Conservation (phyloP, 495 filamentous ascomycete genomes). For the Aspergillus baeticus region DNA sequence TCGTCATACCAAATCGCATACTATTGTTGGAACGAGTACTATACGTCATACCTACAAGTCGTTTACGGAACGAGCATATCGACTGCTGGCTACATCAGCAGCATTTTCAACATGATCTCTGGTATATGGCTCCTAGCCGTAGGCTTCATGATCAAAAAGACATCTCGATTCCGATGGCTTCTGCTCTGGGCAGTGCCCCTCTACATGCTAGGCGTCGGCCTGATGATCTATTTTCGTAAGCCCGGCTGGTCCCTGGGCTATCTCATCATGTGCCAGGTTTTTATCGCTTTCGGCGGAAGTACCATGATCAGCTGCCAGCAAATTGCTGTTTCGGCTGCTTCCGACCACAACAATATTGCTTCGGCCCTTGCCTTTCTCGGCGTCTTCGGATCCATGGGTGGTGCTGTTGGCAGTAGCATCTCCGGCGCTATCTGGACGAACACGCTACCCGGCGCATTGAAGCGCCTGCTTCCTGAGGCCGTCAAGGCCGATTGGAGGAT, state of each 20-base stretch:
- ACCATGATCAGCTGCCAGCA: slow-evolving; percentile 62
- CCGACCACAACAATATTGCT: slow-evolving; percentile 64
- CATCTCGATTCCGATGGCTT: slow-evolving; percentile 53
- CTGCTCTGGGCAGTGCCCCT: slow-evolving; percentile 55
- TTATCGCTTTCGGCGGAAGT: slow-evolving; percentile 64
- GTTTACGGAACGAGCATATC: slow-evolving; percentile 58
- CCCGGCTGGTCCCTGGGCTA: slow-evolving; percentile 57
- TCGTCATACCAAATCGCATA: slow-evolving; percentile 56
- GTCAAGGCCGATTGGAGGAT: slow-evolving; percentile 30
- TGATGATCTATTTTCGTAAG: slow-evolving; percentile 68
- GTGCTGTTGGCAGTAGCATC: slow-evolving; percentile 63
- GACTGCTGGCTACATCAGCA: slow-evolving; percentile 54
- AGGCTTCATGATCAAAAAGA: slow-evolving; percentile 52
- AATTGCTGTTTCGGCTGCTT: slow-evolving; percentile 66
- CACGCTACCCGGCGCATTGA: slow-evolving; percentile 54
- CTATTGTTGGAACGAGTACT: slow-evolving; percentile 58
- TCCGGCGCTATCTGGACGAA: slow-evolving; percentile 68
- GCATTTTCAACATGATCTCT: slow-evolving; percentile 50
- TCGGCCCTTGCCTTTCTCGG: slow-evolving; percentile 61
- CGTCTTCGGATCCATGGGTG: slow-evolving; percentile 64
- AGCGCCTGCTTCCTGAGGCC: slow-evolving; percentile 53
- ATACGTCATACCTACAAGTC: slow-evolving; percentile 70
- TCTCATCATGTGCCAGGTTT: slow-evolving; percentile 70
- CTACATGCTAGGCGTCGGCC: slow-evolving; percentile 54
- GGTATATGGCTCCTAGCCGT: slow-evolving; percentile 45